Evolutionary conservation across 2,329 filamentous ascomycete species (phyloP).

Genomic region (Botryosphaeria dothidea): DNA sequence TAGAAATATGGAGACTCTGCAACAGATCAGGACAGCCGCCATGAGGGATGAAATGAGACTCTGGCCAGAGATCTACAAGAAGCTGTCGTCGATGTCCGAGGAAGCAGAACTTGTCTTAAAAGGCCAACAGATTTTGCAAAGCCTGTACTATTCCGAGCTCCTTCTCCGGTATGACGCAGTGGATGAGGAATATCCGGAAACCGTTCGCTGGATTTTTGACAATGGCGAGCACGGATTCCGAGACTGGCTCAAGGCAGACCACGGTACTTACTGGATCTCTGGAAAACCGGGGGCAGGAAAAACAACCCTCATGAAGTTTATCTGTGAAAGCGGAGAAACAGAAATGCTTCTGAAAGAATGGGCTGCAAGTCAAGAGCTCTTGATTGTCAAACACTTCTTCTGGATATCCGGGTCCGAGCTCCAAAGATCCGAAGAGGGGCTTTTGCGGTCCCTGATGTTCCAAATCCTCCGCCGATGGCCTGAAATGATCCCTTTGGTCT

Average conservation of each 20-base stretch:
- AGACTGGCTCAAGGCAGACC: not conserved
- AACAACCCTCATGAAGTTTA: constrained; percentile 45
- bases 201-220: constrained; percentile 5
- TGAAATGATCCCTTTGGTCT: not conserved
- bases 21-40: not conserved
- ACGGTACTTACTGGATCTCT: constrained; percentile 32
- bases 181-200: not conserved
- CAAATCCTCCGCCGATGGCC: constrained; percentile 26
- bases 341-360: constrained; percentile 34
- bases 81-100: not conserved
- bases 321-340: constrained; percentile 24
- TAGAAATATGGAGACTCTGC: not conserved
- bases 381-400: constrained; percentile 44
- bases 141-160: not conserved
- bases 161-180: not conserved
- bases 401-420: constrained; percentile 43
- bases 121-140: not conserved
- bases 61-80: not conserved
- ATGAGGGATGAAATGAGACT: not conserved
- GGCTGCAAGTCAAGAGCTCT: constrained; percentile 30
- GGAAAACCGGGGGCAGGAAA: constrained; percentile 50
- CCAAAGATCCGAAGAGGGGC: constrained; percentile 45
- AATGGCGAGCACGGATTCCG: not conserved
- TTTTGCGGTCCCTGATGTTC: constrained; percentile 40
- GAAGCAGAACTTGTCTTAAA: not conserved